Percentiles rank a stretch among this genome's conserved stretches.
These are phyloP conservation scores for Xenoacremonium recifei DNA, from an alignment of 2,329 filamentous ascomycete genomes.

Conservation along the genomic window DNA sequence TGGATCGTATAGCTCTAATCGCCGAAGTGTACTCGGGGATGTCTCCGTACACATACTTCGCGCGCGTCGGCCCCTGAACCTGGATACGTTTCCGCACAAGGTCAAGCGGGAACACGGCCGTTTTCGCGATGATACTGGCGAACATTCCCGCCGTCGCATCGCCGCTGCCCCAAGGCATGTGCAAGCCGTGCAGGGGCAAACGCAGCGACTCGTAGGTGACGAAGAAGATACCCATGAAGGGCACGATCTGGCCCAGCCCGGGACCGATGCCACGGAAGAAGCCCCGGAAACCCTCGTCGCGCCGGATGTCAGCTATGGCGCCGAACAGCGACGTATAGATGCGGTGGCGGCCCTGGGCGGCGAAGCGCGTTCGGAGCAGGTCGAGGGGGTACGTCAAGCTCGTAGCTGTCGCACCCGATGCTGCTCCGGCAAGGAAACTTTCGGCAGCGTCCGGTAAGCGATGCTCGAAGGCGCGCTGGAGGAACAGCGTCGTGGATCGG, in stretches of 20 bases:
- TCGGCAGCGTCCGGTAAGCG: constrained; percentile 65
- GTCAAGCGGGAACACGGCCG: constrained; percentile 87
- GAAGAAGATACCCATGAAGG: constrained; percentile 98
- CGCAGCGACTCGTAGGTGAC: constrained; percentile 79
- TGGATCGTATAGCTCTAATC: constrained; percentile 62
- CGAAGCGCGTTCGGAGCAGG: constrained; percentile 89
- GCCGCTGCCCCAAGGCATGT: constrained; percentile 69
- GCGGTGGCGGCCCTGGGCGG: constrained; percentile 80
- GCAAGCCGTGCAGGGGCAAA: constrained; percentile 51
- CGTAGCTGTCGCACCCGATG: constrained; percentile 80
- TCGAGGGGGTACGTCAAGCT: constrained; percentile 88
- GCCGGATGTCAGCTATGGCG: constrained; percentile 70
- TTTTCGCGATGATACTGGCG: constrained; percentile 82
- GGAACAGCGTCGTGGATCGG: constrained; percentile 66
- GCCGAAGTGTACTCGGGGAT: constrained; percentile 82
- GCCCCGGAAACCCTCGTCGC: constrained; percentile 71
- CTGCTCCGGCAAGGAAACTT: constrained; percentile 80
- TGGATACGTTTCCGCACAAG: constrained; percentile 90
- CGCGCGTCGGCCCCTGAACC: constrained; percentile 86
- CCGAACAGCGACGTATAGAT: constrained; percentile 73
- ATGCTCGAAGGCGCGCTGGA: constrained; percentile 50
- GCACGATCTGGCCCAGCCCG: constrained; percentile 82
- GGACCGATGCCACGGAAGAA: constrained; percentile 89
- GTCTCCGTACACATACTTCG: constrained; percentile 76
- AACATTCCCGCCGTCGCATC: constrained; percentile 81